Evolutionary conservation across 2,329 filamentous ascomycete genomes (phyloP), one percentile per base, ranked within the genome.

Genomic region (Pseudogymnoascus sp.): DNA sequence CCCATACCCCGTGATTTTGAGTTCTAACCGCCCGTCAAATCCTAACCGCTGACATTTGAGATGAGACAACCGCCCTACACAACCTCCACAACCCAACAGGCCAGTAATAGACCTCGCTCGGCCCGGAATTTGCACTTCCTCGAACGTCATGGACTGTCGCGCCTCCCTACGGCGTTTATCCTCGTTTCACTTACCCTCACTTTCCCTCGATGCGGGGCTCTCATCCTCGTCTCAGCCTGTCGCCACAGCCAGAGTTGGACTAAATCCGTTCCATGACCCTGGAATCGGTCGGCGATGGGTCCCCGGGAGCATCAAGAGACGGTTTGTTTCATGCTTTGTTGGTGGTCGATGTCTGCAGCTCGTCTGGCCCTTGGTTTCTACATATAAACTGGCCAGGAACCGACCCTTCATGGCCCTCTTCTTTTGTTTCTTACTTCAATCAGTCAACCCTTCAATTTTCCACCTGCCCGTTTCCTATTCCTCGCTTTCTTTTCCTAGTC

Each of bases 381-480:
- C 71, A 72, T 72, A 72, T 69, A 68, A 65, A 67, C 67, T 63
- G 66, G 67, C 64, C 67, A 45, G 64, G 64, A 69, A 69, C 67
- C 65, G 66, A 67, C 63, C 64, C 66, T 57, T 51, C 63, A 63
- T 66, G 65, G 51, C 67, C 65, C 66, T 64, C 60, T 67, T 67
- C 64, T 67, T 39, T 41, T 41, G 34, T 61, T 57, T 68, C 65
- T 65, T 54, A 63, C 65, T 63, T 67, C 65, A 65, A 63, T 69
- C 60, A 62, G 66, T 67, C 67, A 66, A 34, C 51, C 66, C 67
- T 66, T 61, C 63, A 48, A 68, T 68, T 69, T 68, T 68, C 69
- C 68, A 66, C 65, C 34, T 64, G 68, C 67, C 68, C 64, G 65
- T 31, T 67, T 68, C 67, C 65, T 64, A 67, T 65, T 66, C 64